phyloP scores from a whole-genome alignment of 208 protist genomes.

The Tritrichomonas musculus region DNA sequence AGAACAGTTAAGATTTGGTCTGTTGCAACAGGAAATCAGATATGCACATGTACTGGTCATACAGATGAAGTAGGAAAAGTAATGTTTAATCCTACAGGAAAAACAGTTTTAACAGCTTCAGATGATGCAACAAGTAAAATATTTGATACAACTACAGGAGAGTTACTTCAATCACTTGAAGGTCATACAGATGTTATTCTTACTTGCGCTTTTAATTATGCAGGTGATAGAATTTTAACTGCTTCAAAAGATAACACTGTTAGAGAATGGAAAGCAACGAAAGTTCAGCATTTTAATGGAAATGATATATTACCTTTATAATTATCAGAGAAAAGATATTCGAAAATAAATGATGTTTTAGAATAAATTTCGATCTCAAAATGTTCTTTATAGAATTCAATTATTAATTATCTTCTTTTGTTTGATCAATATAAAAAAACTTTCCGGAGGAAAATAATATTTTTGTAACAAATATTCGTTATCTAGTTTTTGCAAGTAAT shows the following conservation, averaged over 20 bases:
- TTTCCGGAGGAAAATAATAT: too few relatives aligned
- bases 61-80: constrained; percentile 82
- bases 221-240: constrained; percentile 82
- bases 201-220: constrained; percentile 80
- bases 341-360: too few relatives aligned
- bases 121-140: constrained; percentile 77
- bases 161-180: constrained; percentile 60
- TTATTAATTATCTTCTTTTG: too few relatives aligned
- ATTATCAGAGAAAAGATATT: too few relatives aligned
- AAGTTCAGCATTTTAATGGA: not conserved
- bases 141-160: constrained; percentile 72
- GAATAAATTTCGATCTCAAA: too few relatives aligned
- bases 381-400: too few relatives aligned
- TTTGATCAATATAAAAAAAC: too few relatives aligned
- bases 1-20: constrained; percentile 75
- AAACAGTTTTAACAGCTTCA: constrained; percentile 75
- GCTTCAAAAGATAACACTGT: constrained; percentile 90
- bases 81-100: constrained; percentile 80
- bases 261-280: constrained; percentile 69
- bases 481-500: too few relatives aligned
- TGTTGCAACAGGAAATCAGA: constrained; percentile 61
- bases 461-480: too few relatives aligned
- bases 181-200: constrained; percentile 88
- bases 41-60: constrained; percentile 70
- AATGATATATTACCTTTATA: too few relatives aligned